Evolutionary conservation across 441 rosid species (phyloP), one percentile per base, ranked within the genome.

Genomic region (Brassica balearica): DNA sequence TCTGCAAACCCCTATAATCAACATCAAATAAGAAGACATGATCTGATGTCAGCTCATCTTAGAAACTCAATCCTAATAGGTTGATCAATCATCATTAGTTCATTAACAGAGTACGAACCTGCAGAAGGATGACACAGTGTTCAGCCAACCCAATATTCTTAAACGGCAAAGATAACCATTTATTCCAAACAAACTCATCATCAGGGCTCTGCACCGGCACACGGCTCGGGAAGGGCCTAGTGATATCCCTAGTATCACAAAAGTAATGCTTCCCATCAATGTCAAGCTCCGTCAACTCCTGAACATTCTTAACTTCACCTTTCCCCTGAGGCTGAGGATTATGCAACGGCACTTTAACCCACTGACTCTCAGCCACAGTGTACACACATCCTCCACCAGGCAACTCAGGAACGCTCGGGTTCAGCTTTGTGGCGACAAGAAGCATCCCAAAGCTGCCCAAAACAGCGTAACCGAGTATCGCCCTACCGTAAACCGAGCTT

Each of bases 1-100:
- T 96, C 98, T 90, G 96, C 99, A 91, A 94, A 96, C 82, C 99
- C 99, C 99, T 96, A 88, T 83, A 90, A 86, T 83, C 84, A 87
- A 20, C 27, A 56, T 19, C 62, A 56, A 86, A 88, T 87, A 84
- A 84, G 86, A 81, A 83, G 85, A 77, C 79, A 84, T 51, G 41
- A n/a, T n/a, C n/a, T n/a, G n/a, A n/a, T n/a, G n/a, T n/a, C n/a
- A n/a, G n/a, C n/a, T n/a, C n/a, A n/a, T n/a, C n/a, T n/a, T n/a
- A n/a, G n/a, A n/a, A n/a, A n/a, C n/a, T n/a, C n/a, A n/a, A n/a
- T n/a, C n/a, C 34, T 29, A 5, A 29, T 29, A 29, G 34, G 7
- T 29, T 25, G 27, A 25, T 25, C 27, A n/a, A n/a, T n/a, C n/a
- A n/a, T n/a, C n/a, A n/a, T n/a, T n/a, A n/a, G n/a, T n/a, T n/a